Evolutionary conservation across 2,329 filamentous ascomycete genomes (phyloP).

Genomic region (Pseudocercospora vitis): DNA sequence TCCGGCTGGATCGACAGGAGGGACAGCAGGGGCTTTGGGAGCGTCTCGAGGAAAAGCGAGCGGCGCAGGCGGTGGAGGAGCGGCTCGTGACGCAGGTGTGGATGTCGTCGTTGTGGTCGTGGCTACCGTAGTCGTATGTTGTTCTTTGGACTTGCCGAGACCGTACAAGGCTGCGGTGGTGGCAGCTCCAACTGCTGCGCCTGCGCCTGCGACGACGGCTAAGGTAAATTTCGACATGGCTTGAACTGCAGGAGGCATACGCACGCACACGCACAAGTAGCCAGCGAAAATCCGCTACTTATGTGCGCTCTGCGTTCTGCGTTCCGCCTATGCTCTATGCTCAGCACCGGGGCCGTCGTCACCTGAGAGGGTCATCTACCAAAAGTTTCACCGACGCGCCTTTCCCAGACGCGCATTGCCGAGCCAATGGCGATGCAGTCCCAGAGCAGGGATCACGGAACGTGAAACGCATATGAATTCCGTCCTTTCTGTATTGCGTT

Average conservation of each 20-base stretch:
- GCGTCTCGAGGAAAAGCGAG: constrained; percentile 27
- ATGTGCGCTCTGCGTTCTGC: background rate
- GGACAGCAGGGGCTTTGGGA: constrained; percentile 26
- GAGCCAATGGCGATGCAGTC: background rate
- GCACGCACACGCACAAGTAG: constrained; percentile 15
- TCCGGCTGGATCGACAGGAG: constrained; percentile 51
- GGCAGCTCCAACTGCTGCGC: constrained; percentile 51
- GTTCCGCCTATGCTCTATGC: background rate
- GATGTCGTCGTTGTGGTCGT: constrained; percentile 40
- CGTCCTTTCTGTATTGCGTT: background rate
- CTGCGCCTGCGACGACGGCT: constrained; percentile 50
- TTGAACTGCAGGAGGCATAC: constrained; percentile 16
- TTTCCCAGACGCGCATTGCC: background rate
- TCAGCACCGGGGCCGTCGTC: too few relatives aligned
- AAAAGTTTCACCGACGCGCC: constrained; percentile 4
- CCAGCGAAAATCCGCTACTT: constrained; percentile 7
- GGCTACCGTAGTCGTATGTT: constrained; percentile 30
- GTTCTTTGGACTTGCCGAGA: constrained; percentile 32
- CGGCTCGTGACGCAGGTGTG: constrained; percentile 29
- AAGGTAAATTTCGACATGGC: constrained; percentile 54
- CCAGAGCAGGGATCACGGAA: background rate
- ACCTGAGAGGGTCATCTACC: constrained; percentile 1
- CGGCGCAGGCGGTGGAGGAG: constrained; percentile 30
- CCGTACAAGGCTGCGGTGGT: constrained; percentile 50
- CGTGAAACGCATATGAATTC: background rate